These are phyloP conservation scores for Tremella mesenterica DNA, from an alignment of 768 basidiomycete species.

Conservation along the genomic window DNA sequence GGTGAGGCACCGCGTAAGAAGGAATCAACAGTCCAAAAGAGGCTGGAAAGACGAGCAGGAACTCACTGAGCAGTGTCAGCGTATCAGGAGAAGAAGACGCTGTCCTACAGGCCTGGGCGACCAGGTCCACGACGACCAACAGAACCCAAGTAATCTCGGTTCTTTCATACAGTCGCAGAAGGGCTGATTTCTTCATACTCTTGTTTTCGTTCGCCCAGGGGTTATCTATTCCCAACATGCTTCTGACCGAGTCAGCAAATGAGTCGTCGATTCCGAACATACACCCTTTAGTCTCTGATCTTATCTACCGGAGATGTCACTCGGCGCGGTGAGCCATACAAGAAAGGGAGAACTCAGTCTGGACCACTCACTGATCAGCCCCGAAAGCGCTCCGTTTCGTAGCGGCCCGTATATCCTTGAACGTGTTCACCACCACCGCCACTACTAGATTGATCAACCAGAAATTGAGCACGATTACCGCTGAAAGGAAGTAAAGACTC, in stretches of 20 bases:
- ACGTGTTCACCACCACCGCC: slow-evolving; percentile 90
- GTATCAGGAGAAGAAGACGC: slow-evolving; percentile 12
- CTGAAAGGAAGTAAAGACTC: slow-evolving; percentile 74
- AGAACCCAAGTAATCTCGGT: slow-evolving; percentile 37
- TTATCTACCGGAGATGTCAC: too few relatives aligned
- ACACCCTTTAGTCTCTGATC: too few relatives aligned
- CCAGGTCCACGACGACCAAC: slow-evolving; percentile 24
- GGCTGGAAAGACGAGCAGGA: slow-evolving; percentile 44
- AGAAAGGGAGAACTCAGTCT: background rate
- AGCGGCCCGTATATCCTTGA: slow-evolving; percentile 73
- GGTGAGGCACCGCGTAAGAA: too few relatives aligned
- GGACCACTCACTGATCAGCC: slow-evolving; percentile 48
- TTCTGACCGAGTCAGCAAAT: slow-evolving; percentile 4
- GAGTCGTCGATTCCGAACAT: too few relatives aligned
- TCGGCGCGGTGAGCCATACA: background rate
- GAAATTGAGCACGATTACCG: slow-evolving; percentile 79
- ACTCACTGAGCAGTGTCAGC: slow-evolving; percentile 28
- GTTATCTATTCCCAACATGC: slow-evolving; percentile 20
- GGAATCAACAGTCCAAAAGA: slow-evolving; percentile 2
- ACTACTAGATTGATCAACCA: slow-evolving; percentile 80
- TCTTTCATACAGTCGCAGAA: slow-evolving; percentile 23
- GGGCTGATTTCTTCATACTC: slow-evolving; percentile 5
- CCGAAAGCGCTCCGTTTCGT: slow-evolving; percentile 90
- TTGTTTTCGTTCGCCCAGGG: slow-evolving; percentile 25
- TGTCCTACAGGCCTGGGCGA: slow-evolving; percentile 30